Evolutionary conservation across 768 basidiomycete species (phyloP).

Genomic region (Symmetrospora coprosmae): DNA sequence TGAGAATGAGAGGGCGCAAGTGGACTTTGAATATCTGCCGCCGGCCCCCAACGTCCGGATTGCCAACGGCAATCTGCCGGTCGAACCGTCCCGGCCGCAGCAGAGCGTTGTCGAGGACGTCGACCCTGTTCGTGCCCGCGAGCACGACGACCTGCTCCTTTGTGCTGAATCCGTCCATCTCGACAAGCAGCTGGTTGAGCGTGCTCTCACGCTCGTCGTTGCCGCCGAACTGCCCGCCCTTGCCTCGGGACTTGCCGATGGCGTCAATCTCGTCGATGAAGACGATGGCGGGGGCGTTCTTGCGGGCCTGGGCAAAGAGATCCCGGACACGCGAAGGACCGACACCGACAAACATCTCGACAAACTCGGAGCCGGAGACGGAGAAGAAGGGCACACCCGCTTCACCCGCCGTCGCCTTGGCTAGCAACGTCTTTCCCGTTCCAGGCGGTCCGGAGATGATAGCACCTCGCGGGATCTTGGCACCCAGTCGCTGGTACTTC

Average conservation of each 20-base stretch:
- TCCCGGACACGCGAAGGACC: slow-evolving; percentile 94
- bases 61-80: slow-evolving; percentile 84
- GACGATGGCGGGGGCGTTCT: slow-evolving; percentile 94
- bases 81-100: slow-evolving; percentile 98
- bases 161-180: slow-evolving; percentile 99
- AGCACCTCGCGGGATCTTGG: slow-evolving; percentile 91
- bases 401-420: slow-evolving; percentile 97
- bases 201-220: slow-evolving; percentile 98
- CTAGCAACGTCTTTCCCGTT: slow-evolving; percentile 93
- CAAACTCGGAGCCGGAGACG: slow-evolving; percentile 96
- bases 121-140: slow-evolving; percentile 90
- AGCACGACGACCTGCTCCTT: slow-evolving; percentile 90
- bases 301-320: slow-evolving; percentile 91
- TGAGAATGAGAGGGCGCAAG: slow-evolving; percentile 40
- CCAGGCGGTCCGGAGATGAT: slow-evolving; percentile 92
- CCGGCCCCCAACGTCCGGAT: slow-evolving; percentile 84
- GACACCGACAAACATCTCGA: slow-evolving; percentile 99
- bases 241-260: slow-evolving; percentile 82
- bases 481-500: slow-evolving; percentile 88
- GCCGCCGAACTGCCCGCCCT: slow-evolving; percentile 65
- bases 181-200: slow-evolving; percentile 89
- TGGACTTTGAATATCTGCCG: slow-evolving; percentile 90
- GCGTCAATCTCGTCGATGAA: slow-evolving; percentile 99
- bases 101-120: slow-evolving; percentile 86
- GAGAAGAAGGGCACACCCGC: slow-evolving; percentile 95